Percentiles rank a stretch among this genome's conserved stretches.
Conservation (phyloP, 1,284 basidiomycete species). For the Lentinula novae-zelandiae region DNA sequence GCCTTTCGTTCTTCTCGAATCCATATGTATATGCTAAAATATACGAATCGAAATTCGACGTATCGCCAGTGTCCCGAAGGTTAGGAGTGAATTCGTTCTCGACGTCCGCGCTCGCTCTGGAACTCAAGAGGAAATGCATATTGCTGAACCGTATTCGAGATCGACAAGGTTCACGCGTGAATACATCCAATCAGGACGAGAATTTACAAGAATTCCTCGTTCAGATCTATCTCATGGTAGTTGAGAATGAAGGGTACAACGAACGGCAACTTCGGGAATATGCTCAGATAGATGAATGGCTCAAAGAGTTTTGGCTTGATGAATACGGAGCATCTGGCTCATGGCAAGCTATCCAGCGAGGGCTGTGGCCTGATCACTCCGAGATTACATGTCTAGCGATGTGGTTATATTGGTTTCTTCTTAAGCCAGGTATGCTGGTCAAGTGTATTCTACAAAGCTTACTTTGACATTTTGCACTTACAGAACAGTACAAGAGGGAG, state of each 20-base stretch:
- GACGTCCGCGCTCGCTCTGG: constrained; percentile 44
- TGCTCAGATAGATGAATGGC: constrained; percentile 44
- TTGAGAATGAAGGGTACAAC: constrained; percentile 83
- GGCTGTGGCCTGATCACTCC: constrained; percentile 55
- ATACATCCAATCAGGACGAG: constrained; percentile 17
- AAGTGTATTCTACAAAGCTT: background rate
- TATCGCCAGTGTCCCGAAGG: constrained; percentile 49
- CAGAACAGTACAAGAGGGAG: constrained; percentile 47
- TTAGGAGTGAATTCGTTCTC: constrained; percentile 38
- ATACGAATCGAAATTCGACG: constrained; percentile 68
- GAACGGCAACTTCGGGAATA: constrained; percentile 59
- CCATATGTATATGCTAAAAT: constrained; percentile 67
- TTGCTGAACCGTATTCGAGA: constrained; percentile 50
- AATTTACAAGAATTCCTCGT: constrained; percentile 48
- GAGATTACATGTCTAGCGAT: constrained; percentile 54
- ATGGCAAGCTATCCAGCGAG: constrained; percentile 29
- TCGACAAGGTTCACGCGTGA: constrained; percentile 30
- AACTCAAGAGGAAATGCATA: constrained; percentile 54
- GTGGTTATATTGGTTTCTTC: constrained; percentile 73
- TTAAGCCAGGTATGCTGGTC: constrained; percentile 49
- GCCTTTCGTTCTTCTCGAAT: constrained; percentile 45
- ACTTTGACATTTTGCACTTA: background rate
- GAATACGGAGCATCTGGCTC: constrained; percentile 42
- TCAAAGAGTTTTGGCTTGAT: constrained; percentile 52
- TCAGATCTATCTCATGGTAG: constrained; percentile 69